Conservation (phyloP, 2,329 filamentous ascomycete species). For the Rugonectria rugulosa region DNA sequence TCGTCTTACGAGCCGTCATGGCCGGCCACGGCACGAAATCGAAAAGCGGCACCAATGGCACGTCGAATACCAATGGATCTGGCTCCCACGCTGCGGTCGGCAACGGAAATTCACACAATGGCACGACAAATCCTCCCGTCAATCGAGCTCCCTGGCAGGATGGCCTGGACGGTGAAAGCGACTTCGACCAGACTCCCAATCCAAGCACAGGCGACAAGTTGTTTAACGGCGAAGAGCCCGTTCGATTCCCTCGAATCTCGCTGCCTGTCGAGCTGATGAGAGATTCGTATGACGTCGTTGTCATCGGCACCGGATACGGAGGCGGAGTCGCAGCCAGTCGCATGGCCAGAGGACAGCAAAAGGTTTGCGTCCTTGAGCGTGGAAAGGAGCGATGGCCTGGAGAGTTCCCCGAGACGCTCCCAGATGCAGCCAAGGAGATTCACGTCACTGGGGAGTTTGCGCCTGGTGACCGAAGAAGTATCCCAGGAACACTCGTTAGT, state of each 20-base stretch:
- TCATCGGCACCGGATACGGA: constrained; percentile 75
- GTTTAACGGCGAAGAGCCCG: neutral
- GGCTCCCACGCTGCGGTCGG: neutral
- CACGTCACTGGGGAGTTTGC: constrained; percentile 63
- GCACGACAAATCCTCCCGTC: neutral
- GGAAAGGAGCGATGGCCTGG: constrained; percentile 72
- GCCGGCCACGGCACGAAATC: neutral
- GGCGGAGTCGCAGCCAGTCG: constrained; percentile 71
- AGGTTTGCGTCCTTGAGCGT: constrained; percentile 70
- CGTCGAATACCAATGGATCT: neutral
- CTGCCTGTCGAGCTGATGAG: constrained; percentile 65
- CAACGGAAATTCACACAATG: neutral
- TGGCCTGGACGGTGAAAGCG: neutral
- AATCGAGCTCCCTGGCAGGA: neutral
- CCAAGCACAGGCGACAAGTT: neutral
- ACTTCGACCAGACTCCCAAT: neutral
- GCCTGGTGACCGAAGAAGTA: constrained; percentile 24
- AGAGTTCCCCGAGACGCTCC: constrained; percentile 62
- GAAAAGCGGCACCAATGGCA: neutral
- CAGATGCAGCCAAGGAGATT: constrained; percentile 58
- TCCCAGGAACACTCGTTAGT: constrained; percentile 36
- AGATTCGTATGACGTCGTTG: constrained; percentile 67
- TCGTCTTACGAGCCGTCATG: neutral
- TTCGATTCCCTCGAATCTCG: constrained; percentile 60
- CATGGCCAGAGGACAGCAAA: constrained; percentile 64